These are phyloP conservation scores for Phytophthora hibernalis DNA, from an alignment of 352 stramenopile genomes.

Conservation along the genomic window DNA sequence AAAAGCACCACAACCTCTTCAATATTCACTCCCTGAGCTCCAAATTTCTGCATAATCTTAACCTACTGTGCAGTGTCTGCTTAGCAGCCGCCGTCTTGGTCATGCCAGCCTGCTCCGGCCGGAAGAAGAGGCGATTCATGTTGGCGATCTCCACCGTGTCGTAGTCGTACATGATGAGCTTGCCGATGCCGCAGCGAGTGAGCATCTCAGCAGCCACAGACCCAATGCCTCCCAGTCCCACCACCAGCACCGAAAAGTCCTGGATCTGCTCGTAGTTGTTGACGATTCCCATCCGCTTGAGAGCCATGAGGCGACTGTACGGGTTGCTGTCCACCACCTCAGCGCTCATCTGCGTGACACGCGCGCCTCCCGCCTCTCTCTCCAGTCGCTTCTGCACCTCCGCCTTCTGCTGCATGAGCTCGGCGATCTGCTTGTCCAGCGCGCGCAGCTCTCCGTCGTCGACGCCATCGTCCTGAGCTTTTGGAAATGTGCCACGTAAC, in stretches of 20 bases:
- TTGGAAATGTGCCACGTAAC: slow-evolving; percentile 18
- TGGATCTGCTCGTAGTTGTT: slow-evolving; percentile 90
- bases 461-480: slow-evolving; percentile 13
- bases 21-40: background rate
- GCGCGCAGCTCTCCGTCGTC: slow-evolving; percentile 59
- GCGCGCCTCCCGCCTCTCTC: slow-evolving; percentile 37
- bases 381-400: slow-evolving; percentile 62
- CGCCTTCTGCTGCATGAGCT: slow-evolving; percentile 79
- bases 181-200: slow-evolving; percentile 89
- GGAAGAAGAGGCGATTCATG: slow-evolving; percentile 94
- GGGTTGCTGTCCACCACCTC: slow-evolving; percentile 89
- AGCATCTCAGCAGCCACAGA: slow-evolving; percentile 92
- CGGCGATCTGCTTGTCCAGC: slow-evolving; percentile 77
- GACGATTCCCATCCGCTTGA: slow-evolving; percentile 93
- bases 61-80: slow-evolving; percentile 84
- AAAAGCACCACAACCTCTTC: background rate
- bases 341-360: slow-evolving; percentile 69
- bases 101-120: slow-evolving; percentile 85
- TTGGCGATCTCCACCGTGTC: slow-evolving; percentile 92
- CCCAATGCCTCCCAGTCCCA: slow-evolving; percentile 87
- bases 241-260: slow-evolving; percentile 79
- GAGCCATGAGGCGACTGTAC: slow-evolving; percentile 90
- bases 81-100: slow-evolving; percentile 90
- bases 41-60: background rate
- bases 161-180: slow-evolving; percentile 92